A percentile compares a stretch with the other conserved stretches of the same genome.
phyloP scores from a whole-genome alignment of 208 protist species.

The Crithidia mellificae region DNA sequence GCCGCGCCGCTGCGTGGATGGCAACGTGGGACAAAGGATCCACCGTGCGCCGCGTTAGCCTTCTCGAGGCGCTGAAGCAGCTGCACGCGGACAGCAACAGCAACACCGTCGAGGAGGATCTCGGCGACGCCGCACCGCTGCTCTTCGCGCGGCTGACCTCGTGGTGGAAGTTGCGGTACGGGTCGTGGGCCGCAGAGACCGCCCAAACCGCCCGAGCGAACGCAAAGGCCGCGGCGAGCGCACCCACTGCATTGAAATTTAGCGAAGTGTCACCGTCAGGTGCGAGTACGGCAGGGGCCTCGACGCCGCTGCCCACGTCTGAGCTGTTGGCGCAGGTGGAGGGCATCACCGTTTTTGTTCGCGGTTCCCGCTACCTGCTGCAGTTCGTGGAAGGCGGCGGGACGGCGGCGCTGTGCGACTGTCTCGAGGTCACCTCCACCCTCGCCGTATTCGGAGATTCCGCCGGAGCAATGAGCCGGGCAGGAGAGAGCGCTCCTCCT shows the following conservation, averaged over 20 bases:
- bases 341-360: slow-evolving; percentile 74
- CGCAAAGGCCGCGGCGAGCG: background rate
- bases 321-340: slow-evolving; percentile 56
- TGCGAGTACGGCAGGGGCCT: background rate
- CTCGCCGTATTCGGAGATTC: background rate
- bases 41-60: slow-evolving; percentile 33
- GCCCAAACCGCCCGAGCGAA: background rate
- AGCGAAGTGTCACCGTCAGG: background rate
- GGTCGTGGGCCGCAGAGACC: slow-evolving; percentile 16
- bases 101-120: slow-evolving; percentile 59
- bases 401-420: slow-evolving; percentile 63
- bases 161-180: slow-evolving; percentile 82
- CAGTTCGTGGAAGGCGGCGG: slow-evolving; percentile 78
- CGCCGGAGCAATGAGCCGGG: background rate
- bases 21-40: slow-evolving; percentile 70
- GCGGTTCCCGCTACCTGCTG: slow-evolving; percentile 72
- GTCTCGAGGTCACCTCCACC: slow-evolving; percentile 33
- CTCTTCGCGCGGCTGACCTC: slow-evolving; percentile 83
- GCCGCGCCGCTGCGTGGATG: slow-evolving; percentile 66
- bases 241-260: background rate
- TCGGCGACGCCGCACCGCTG: slow-evolving; percentile 78
- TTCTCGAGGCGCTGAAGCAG: slow-evolving; percentile 70
- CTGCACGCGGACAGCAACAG: slow-evolving; percentile 74
- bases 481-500: no score
- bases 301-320: slow-evolving; percentile 4